Evolutionary conservation across 805 yeast species (phyloP), one percentile per base, ranked within the genome.

Genomic region (Metschnikowia lunata): DNA sequence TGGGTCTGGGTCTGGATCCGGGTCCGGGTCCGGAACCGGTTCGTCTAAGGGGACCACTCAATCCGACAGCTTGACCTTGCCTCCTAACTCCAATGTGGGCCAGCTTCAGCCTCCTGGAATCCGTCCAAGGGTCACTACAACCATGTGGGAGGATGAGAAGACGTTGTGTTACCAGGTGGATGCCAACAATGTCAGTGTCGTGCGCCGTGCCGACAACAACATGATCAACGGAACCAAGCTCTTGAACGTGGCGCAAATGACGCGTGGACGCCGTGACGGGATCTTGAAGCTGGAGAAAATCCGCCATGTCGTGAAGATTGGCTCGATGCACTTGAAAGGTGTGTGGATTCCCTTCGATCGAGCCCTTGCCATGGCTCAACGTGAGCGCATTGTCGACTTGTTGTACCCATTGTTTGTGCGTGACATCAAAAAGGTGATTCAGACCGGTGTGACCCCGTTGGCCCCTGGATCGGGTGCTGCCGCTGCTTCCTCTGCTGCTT

Each of bases 111-210:
- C 75, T 6, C 72, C 74, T 2, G 74, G 74, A 3, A 61, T 71
- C 43, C 56, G 84, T 30, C 87, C 85, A 8, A 69, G 83, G 48
- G 88, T 85, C 41, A 83, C 89, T 41, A 85, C 93, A 18, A 85
- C 93, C n/a, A 78, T 83, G 77, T 86, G 95, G 95, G 93, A 86
- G 59, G 95, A 86, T 60, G 95, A 86, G 58, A 82, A 83, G 54
- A 86, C 95, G 0, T 64, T 86, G 41, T 86, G 93, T 60, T 86
- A 85, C 67, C 93, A 85, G 63, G 91, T 86, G 28, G 93, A 85
- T 57, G 90, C 88, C 46, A 80, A 83, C 50, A 85, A 87, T 45
- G 85, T 85, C 36, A 75, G 84, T 13, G 95, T 86, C 15, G 89
- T 86, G 27, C 75, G 95, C 53, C 75, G 95, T 58, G 93, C 88